Evolutionary conservation across 148 eudicot genomes (phyloP), one percentile per base, ranked within the genome.

Genomic region (Arbutus unedo): DNA sequence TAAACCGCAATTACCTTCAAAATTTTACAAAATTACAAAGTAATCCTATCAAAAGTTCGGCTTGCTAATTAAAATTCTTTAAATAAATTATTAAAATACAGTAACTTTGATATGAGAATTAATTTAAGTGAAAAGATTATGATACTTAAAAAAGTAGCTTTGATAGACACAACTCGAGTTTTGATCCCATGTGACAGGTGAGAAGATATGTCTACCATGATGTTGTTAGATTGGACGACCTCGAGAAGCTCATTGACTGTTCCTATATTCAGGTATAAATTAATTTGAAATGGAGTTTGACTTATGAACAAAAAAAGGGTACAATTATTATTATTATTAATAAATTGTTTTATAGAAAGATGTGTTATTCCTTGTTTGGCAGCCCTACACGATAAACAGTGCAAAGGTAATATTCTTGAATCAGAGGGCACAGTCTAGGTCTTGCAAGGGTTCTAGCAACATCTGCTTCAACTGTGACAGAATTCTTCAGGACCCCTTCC

Each of bases 391-490:
- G 8, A 93, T 93, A 87, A 94, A 94, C 85, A 89, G 95, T 86
- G 98, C 98, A 13, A 93, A 93, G 72, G 98, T 94, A 86, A 91
- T 94, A 93, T 94, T 94, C 90, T 87, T 94, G 92, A 91, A 93
- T 62, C 88, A 91, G 84, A 93, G 98, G 79, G 91, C 91, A 64
- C 96, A 93, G 88, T 85, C 92, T 15, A 89, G 90, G 87, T 85
- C 89, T 51, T 89, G 91, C 83, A 94, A 91, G 84, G 90, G 85
- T 64, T 80, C 94, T 70, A 88, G 89, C 84, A 94, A 90, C 81
- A 10, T 86, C 68, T 94, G 96, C 90, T 91, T 83, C 85, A 91
- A 92, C 70, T 93, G 96, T 84, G 90, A 90, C 89, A 86, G 98
- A 67, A 90, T 93, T 79, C 93, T 94, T 76, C 98, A 93, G 83